phyloP scores from a whole-genome alignment of 169 alveolate genomes.

The Plasmodium inui region DNA sequence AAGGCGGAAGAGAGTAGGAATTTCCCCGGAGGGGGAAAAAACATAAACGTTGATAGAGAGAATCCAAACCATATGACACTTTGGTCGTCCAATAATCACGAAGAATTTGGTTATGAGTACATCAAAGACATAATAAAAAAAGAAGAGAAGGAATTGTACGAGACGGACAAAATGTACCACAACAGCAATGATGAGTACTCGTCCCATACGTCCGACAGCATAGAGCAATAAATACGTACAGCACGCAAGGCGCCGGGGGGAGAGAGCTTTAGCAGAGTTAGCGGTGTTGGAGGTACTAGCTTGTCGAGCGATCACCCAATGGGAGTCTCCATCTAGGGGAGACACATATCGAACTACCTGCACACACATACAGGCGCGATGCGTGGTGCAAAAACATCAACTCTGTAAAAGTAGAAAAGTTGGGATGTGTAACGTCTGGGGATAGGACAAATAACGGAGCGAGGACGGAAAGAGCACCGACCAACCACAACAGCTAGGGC shows the following conservation, averaged over 20 bases:
- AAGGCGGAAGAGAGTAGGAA: background rate
- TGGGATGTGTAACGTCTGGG: background rate
- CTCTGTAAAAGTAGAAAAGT: background rate
- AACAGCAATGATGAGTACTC: constrained; percentile 51
- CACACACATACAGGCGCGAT: background rate
- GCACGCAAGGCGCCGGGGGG: background rate
- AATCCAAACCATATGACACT: background rate
- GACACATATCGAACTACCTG: background rate
- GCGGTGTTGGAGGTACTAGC: background rate
- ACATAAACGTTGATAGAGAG: background rate
- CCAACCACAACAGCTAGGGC: background rate
- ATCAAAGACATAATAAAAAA: constrained; percentile 44
- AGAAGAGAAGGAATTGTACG: constrained; percentile 51
- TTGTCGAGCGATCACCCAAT: background rate
- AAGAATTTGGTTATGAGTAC: constrained; percentile 50
- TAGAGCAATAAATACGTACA: background rate
- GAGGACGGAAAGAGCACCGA: background rate
- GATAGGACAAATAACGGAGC: background rate
- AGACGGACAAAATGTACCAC: constrained; percentile 31
- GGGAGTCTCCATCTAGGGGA: background rate
- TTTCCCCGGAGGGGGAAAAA: background rate
- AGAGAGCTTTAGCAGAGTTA: background rate
- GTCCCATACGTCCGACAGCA: constrained; percentile 68
- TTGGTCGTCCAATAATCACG: constrained; percentile 43
- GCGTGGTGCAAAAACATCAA: background rate